Evolutionary conservation across 257 asterid species (phyloP).

Genomic region (Nicotiana attenuata): DNA sequence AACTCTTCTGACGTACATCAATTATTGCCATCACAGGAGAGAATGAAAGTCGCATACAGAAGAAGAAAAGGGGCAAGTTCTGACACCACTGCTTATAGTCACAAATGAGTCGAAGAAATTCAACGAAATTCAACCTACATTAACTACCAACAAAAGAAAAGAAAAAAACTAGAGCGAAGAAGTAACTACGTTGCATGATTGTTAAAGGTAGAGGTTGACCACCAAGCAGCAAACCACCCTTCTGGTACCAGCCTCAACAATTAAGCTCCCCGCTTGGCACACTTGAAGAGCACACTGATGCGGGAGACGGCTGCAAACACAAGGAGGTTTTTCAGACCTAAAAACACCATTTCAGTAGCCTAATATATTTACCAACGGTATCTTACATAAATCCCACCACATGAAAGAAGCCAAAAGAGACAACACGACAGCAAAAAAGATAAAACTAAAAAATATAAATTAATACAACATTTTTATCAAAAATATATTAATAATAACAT

Average conservation of each 20-base stretch:
- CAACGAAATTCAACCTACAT: neutral
- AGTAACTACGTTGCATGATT: neutral
- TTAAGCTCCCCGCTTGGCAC: neutral
- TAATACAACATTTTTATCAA: neutral
- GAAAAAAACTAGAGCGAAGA: neutral
- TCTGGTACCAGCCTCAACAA: constrained; percentile 4
- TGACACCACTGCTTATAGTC: neutral
- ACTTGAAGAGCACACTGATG: neutral
- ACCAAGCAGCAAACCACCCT: neutral
- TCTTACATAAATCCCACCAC: neutral
- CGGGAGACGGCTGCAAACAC: constrained; percentile 1
- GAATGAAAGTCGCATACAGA: neutral
- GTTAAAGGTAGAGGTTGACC: neutral
- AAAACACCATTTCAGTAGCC: neutral
- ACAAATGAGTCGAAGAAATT: neutral
- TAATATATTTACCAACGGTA: neutral
- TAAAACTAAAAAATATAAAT: neutral
- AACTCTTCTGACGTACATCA: neutral
- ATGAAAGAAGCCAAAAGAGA: neutral
- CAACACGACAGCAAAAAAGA: neutral
- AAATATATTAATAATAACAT: neutral
- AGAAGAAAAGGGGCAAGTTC: neutral
- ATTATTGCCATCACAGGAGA: neutral
- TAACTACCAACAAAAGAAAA: neutral
- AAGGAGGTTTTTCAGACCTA: neutral